A percentile compares a stretch with the other conserved stretches of the same genome.
phyloP scores from a whole-genome alignment of 495 filamentous ascomycete species.

The Penicillium subrubescens region DNA sequence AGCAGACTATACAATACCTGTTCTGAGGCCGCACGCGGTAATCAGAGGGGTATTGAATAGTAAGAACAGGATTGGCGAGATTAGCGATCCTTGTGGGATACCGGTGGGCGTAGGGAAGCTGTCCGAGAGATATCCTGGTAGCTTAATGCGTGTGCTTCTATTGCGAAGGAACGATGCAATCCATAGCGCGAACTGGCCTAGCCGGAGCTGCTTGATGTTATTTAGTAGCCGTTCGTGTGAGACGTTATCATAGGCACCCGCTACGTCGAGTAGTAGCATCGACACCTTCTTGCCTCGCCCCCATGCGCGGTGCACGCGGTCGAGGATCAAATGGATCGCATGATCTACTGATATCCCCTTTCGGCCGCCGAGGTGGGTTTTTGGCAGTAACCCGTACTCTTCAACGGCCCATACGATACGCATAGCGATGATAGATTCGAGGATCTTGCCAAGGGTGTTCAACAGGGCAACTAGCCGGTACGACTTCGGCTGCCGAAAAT shows the following conservation, averaged over 20 bases:
- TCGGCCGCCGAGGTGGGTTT: not conserved
- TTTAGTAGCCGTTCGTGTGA: too few relatives aligned
- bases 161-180: not conserved
- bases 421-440: conserved; percentile 21
- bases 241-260: too few relatives aligned
- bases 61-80: not conserved
- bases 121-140: conserved; percentile 1
- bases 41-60: not conserved
- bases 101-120: not conserved
- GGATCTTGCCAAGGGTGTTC: conserved; percentile 29
- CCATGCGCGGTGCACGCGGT: conserved; percentile 26
- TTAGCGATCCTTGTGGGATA: not conserved
- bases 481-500: conserved; percentile 20
- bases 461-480: conserved; percentile 32
- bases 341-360: conserved; percentile 21
- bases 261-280: too few relatives aligned
- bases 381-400: too few relatives aligned
- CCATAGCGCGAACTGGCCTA: conserved; percentile 7
- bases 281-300: not conserved
- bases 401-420: conserved; percentile 15
- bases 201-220: too few relatives aligned
- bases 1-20: too few relatives aligned
- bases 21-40: too few relatives aligned
- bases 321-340: conserved; percentile 22
- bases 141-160: not conserved